Base-by-base conservation (phyloP, 768 basidiomycete species). In the Suillus weaverae region DNA sequence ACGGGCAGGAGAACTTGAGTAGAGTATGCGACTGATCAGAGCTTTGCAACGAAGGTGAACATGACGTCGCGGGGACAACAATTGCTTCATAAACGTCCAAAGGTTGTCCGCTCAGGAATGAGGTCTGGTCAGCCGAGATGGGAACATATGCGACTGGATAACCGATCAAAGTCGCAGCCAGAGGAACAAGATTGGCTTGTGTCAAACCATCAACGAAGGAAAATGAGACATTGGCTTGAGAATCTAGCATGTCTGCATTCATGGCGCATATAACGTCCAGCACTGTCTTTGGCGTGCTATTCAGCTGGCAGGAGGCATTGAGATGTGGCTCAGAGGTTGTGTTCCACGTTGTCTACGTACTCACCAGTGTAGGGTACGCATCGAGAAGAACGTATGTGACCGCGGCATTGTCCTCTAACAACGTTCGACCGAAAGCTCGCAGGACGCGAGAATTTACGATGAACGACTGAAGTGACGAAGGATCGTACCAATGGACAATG, bases 61-160 rank as follows among this genome's bases (percentile, higher is more conserved):
- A 43, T 13, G 64, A 33, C 10, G 66, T 0, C 5, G 26, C n/a
- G 2, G 33, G 44, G 54, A 55, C 68, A 46, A 65, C 39, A 54
- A 69, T 62, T 61, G 67, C 65, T 10, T 84, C 80, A 70, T 86
- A 88, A 14, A 89, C 74, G 64, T 87, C 81, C 56, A 90, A 75
- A 7, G 79, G 69, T 3, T 80, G 77, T 22, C 81, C 71, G 54
- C 75, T 74, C n/a, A 89, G 79, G 69, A 83, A 86, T 20, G 72
- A 64, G 4, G 72, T 71, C 61, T 77, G 73, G 0, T 67, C 66
- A 5, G 71, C 55, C 36, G 80, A 81, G 36, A 82, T 70, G 59
- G 87, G 87, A 30, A 82, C 80, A 57, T 82, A 83, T n/a, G 80
- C 81, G 10, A 89, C 81, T 10, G 85, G 84, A 68, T 89, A 90